Evolutionary conservation across 2,329 filamentous ascomycete genomes (phyloP).

Genomic region (Phialemoniopsis sp.): DNA sequence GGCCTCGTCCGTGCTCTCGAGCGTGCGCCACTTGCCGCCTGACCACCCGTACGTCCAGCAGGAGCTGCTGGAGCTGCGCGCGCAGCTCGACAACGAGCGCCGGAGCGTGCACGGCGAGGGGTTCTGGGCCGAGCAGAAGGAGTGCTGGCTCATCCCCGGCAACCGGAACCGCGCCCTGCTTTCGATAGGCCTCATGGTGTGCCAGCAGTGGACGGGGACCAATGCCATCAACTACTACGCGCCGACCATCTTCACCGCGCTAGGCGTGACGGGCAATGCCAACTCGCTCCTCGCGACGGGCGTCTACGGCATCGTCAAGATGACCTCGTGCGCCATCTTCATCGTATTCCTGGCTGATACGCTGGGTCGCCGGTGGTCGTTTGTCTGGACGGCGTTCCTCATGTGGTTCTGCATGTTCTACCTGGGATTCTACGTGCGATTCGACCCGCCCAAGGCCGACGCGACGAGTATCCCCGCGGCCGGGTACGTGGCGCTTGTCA

Average conservation of each 20-base stretch:
- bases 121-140: constrained; percentile 16
- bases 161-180: constrained; percentile 46
- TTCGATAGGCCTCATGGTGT: constrained; percentile 45
- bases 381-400: constrained; percentile 47
- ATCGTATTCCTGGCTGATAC: constrained; percentile 55
- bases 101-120: constrained; percentile 13
- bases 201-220: constrained; percentile 46
- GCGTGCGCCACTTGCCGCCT: constrained; percentile 25
- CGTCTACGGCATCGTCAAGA: constrained; percentile 60
- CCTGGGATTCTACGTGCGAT: constrained; percentile 56
- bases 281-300: constrained; percentile 56
- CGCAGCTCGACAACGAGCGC: constrained; percentile 21
- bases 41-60: constrained; percentile 30
- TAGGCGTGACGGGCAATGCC: constrained; percentile 35
- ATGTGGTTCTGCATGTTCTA: constrained; percentile 48
- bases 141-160: constrained; percentile 21
- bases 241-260: constrained; percentile 22
- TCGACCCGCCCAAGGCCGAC: constrained; percentile 23
- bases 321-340: constrained; percentile 51
- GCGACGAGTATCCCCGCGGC: constrained; percentile 38
- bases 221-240: constrained; percentile 22
- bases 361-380: constrained; percentile 47
- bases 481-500: constrained; percentile 50
- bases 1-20: constrained; percentile 20
- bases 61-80: constrained; percentile 23